These are phyloP conservation scores for Microbotryomycetes sp. DNA, from an alignment of 1,284 basidiomycete species.

Conservation along the genomic window DNA sequence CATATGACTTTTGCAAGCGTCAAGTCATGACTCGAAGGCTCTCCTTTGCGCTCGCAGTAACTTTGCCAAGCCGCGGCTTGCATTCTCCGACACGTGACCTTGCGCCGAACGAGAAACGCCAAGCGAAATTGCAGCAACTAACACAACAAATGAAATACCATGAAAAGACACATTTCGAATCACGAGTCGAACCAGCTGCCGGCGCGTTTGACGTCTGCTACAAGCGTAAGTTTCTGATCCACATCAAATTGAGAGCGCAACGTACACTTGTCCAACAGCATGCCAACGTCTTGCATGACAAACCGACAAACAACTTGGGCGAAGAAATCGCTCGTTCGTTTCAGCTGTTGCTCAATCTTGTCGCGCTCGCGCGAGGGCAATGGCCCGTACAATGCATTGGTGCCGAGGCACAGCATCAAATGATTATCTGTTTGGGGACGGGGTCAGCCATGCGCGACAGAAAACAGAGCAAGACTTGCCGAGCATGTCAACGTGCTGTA, in stretches of 20 bases:
- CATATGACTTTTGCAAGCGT: too few species aligned
- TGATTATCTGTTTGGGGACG: slow-evolving; percentile 58
- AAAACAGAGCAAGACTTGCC: slow-evolving; percentile 37
- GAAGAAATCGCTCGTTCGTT: slow-evolving; percentile 80
- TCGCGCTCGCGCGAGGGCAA: slow-evolving; percentile 56
- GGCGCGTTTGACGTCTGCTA: slow-evolving; percentile 29
- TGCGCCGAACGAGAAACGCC: not conserved
- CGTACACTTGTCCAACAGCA: slow-evolving; percentile 77
- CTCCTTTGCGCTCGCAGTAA: too few species aligned
- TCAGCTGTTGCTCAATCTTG: slow-evolving; percentile 65
- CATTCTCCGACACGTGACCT: not conserved
- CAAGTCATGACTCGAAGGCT: too few species aligned
- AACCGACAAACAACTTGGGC: slow-evolving; percentile 82
- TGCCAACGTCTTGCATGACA: slow-evolving; percentile 61
- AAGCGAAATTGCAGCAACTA: not conserved
- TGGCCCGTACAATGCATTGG: slow-evolving; percentile 18
- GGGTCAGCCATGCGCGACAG: not conserved
- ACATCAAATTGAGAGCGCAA: not conserved
- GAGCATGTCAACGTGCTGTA: slow-evolving; percentile 65
- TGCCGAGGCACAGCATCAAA: slow-evolving; percentile 57
- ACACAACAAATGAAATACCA: not conserved
- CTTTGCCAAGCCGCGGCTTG: not conserved
- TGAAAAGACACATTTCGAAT: not conserved
- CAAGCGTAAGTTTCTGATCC: not conserved
- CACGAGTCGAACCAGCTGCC: slow-evolving; percentile 22